phyloP scores from a whole-genome alignment of 176 grass and related monocot species.

The Microstegium vimineum region DNA sequence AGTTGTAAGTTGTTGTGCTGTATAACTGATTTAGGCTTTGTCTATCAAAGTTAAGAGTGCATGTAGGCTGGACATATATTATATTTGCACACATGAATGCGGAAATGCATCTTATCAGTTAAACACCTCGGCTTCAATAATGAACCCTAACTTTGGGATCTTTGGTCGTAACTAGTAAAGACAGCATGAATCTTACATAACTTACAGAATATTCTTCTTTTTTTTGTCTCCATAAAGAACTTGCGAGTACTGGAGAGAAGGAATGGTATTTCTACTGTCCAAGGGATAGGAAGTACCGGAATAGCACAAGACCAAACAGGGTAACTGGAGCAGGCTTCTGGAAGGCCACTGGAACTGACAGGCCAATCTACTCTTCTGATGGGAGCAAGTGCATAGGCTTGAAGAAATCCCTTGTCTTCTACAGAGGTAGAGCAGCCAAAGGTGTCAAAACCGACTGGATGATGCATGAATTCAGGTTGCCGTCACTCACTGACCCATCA shows the following conservation, averaged over 20 bases:
- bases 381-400: conserved; percentile 92
- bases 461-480: conserved; percentile 97
- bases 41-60: neutral
- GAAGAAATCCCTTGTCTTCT: conserved; percentile 98
- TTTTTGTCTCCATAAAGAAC: conserved; percentile 39
- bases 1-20: neutral
- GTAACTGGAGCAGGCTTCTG: conserved; percentile 93
- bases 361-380: conserved; percentile 90
- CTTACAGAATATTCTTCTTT: neutral
- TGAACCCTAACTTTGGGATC: neutral
- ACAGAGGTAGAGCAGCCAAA: conserved; percentile 94
- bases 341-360: conserved; percentile 98
- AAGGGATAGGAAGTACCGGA: conserved; percentile 95
- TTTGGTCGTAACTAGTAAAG: neutral
- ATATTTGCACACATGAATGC: neutral
- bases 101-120: neutral
- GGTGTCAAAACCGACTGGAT: conserved; percentile 98
- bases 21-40: neutral
- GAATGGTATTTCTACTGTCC: conserved; percentile 99
- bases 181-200: conserved; percentile 9
- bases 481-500: conserved; percentile 58
- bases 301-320: conserved; percentile 89
- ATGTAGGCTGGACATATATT: neutral
- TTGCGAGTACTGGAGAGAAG: conserved; percentile 94
- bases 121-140: neutral